phyloP scores from a whole-genome alignment of 2,329 filamentous ascomycete species.

The Cyphellophora europaea region DNA sequence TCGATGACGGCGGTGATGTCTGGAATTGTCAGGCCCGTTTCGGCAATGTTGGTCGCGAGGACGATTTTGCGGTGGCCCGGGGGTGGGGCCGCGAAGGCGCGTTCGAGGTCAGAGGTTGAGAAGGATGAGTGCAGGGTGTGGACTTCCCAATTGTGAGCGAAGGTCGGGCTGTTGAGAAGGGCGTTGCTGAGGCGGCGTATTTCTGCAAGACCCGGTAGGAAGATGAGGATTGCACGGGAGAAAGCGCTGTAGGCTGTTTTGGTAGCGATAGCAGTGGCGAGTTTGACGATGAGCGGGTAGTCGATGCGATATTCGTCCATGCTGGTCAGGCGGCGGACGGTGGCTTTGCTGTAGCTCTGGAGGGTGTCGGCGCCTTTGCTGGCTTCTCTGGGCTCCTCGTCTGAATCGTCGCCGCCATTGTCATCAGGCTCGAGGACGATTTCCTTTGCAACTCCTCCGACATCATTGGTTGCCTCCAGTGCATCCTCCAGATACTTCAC shows the following conservation, averaged over 20 bases:
- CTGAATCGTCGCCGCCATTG: constrained; percentile 37
- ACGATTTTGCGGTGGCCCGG: constrained; percentile 83
- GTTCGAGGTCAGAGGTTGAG: constrained; percentile 91
- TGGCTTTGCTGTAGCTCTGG: constrained; percentile 64
- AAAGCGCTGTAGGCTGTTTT: constrained; percentile 58
- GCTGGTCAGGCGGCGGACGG: constrained; percentile 62
- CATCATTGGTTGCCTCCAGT: constrained; percentile 74
- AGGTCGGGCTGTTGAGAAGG: constrained; percentile 65
- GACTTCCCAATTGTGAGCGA: constrained; percentile 69
- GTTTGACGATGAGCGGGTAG: constrained; percentile 71
- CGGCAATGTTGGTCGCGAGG: constrained; percentile 93
- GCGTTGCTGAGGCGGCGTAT: constrained; percentile 83
- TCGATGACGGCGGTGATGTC: constrained; percentile 97
- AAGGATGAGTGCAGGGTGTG: constrained; percentile 91
- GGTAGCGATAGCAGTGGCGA: constrained; percentile 67
- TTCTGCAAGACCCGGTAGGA: constrained; percentile 88
- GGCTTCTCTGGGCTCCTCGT: constrained; percentile 27
- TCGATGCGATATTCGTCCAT: constrained; percentile 90
- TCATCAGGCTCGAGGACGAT: constrained; percentile 23
- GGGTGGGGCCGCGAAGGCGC: constrained; percentile 79
- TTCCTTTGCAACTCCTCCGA: constrained; percentile 21
- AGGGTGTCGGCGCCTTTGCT: constrained; percentile 6
- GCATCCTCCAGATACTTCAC: constrained; percentile 88
- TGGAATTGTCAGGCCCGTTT: constrained; percentile 96
- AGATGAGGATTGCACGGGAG: constrained; percentile 88